phyloP scores from a whole-genome alignment of 495 filamentous ascomycete species.

The Staphylotrichum longicolle region DNA sequence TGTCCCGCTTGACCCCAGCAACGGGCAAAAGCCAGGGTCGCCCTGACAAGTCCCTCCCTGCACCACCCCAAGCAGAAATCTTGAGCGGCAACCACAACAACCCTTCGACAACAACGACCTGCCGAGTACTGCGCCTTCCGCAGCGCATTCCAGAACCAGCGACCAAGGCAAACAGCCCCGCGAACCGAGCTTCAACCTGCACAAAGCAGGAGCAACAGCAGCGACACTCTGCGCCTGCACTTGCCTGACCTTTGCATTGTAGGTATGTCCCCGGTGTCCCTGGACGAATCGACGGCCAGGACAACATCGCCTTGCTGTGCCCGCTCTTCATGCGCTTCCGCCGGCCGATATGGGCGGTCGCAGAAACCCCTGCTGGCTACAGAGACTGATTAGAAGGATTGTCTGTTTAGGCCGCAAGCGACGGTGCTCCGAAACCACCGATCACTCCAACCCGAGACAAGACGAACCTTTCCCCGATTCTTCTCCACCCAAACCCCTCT shows the following conservation, averaged over 20 bases:
- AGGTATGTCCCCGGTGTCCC: constrained; percentile 1
- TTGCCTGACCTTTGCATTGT: constrained; percentile 14
- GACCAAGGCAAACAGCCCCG: not conserved
- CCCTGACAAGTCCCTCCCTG: not conserved
- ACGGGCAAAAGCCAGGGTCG: constrained; percentile 2
- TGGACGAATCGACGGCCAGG: not conserved
- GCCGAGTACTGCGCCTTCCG: not conserved
- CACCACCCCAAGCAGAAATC: constrained; percentile 12
- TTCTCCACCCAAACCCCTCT: not conserved
- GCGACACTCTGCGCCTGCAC: not conserved
- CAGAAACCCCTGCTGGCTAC: constrained; percentile 20
- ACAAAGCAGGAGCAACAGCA: constrained; percentile 1
- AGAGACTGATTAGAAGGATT: constrained; percentile 29
- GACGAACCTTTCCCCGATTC: not conserved
- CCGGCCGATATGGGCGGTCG: constrained; percentile 21
- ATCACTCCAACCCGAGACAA: constrained; percentile 9
- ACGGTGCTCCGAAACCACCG: constrained; percentile 4
- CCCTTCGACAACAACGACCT: constrained; percentile 5
- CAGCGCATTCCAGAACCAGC: not conserved
- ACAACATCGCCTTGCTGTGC: no score
- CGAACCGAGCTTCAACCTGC: not conserved
- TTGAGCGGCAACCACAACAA: constrained; percentile 13
- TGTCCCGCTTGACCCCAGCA: not conserved
- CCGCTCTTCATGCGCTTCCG: no score
- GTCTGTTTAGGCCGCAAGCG: constrained; percentile 20